These are phyloP conservation scores for Phytophthora pluvialis DNA, from an alignment of 352 stramenopile genomes.

Conservation along the genomic window DNA sequence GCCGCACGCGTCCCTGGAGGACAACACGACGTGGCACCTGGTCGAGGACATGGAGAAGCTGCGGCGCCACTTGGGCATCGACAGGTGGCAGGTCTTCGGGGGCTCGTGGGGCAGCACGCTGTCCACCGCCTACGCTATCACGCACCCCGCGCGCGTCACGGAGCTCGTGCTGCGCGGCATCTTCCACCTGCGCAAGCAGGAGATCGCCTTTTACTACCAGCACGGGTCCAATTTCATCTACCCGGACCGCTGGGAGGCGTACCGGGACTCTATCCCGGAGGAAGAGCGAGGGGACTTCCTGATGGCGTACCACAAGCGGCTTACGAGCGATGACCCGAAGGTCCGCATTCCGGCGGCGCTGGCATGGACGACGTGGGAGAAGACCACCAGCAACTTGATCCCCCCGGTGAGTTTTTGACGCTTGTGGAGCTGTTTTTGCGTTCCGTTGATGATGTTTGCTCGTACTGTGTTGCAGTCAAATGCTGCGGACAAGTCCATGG, in stretches of 20 bases:
- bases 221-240: slow-evolving; percentile 90
- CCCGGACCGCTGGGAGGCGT: slow-evolving; percentile 91
- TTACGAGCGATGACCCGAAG: slow-evolving; percentile 88
- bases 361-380: slow-evolving; percentile 94
- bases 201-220: slow-evolving; percentile 96
- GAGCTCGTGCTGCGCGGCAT: slow-evolving; percentile 93
- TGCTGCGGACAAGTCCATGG: slow-evolving; percentile 79
- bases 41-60: slow-evolving; percentile 95
- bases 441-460: not conserved
- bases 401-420: slow-evolving; percentile 44
- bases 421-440: no score
- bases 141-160: slow-evolving; percentile 81
- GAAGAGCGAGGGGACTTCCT: slow-evolving; percentile 87
- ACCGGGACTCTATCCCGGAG: slow-evolving; percentile 87
- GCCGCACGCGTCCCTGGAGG: slow-evolving; percentile 85
- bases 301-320: slow-evolving; percentile 86
- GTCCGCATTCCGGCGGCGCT: slow-evolving; percentile 83
- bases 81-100: slow-evolving; percentile 94
- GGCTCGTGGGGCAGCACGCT: slow-evolving; percentile 95
- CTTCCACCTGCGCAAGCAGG: slow-evolving; percentile 90
- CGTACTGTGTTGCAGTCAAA: slow-evolving; percentile 39
- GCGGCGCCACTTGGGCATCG: slow-evolving; percentile 81
- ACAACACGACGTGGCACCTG: slow-evolving; percentile 94
- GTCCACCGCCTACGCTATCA: slow-evolving; percentile 92
- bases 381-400: slow-evolving; percentile 85